Evolutionary conservation across 768 basidiomycete genomes (phyloP), one percentile per base, ranked within the genome.

Genomic region (Cantharellus cinnabarinus): DNA sequence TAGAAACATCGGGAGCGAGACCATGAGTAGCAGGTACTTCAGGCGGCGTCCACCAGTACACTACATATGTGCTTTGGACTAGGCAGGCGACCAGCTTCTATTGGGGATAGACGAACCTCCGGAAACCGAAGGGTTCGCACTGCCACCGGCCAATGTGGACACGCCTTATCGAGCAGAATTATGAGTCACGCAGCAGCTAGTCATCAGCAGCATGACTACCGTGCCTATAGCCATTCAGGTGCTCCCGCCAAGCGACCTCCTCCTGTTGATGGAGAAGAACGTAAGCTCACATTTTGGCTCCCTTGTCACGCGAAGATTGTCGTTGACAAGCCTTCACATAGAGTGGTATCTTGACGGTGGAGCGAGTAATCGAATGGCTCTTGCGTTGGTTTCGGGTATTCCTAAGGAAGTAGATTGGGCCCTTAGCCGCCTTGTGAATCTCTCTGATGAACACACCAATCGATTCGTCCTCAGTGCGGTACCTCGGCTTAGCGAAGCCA

Each of bases 391-490:
- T 35, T 97, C 89, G 10, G 84, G 81, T 3, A 83, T 98, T 53
- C 75, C 81, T 58, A 70, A 78, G 4, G 94, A 98, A 66, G 76
- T 91, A 59, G 80, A 80, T 59, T 97, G 89, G 86, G 87, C 91
- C 20, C 77, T 99, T 42, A 84, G 89, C 64, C 81, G 86, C 54
- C 77, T 98, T 5, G 81, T 84, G 62, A 79, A 86, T 20, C 74
- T 88, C n/a, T 83, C 81, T 64, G 76, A 77, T 64, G 84, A 86
- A 39, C 66, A 68, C 41, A 63, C 64, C 64, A 89, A 91, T 56
- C 73, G 80, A 57, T 88, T 94, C 69, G 67, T 78, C 59, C 75
- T 97, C 60, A 75, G 74, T 42, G 72, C 74, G 41, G 80, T 87
- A 56, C 83, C 87, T 0, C 89, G 89, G 4, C 73, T 93, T 48